These are phyloP conservation scores for Sarocladiaceae sp. DNA, from an alignment of 2,329 filamentous ascomycete genomes.

Conservation along the genomic window DNA sequence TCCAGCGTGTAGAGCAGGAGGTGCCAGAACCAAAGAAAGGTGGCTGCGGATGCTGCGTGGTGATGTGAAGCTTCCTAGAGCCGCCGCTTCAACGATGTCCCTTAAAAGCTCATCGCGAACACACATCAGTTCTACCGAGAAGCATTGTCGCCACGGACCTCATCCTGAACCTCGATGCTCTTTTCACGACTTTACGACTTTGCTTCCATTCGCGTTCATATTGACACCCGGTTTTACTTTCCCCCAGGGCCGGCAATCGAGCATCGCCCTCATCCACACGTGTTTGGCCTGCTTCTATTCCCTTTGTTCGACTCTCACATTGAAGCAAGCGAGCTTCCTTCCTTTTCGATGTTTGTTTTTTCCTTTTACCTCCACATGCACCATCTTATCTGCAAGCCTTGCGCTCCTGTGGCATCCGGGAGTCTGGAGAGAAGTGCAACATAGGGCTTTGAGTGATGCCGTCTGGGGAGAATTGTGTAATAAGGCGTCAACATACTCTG, in stretches of 20 bases:
- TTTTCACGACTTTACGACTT: conserved; percentile 11
- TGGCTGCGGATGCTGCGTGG: conserved; percentile 44
- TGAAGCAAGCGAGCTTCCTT: conserved; percentile 9
- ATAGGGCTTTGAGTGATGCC: no score
- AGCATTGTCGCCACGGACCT: no score
- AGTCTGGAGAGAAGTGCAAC: no score
- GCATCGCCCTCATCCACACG: background rate
- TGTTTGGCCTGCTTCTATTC: conserved; percentile 5
- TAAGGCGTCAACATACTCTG: background rate
- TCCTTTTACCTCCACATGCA: background rate
- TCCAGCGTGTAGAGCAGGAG: conserved; percentile 14
- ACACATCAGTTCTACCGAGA: no score
- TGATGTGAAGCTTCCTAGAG: conserved; percentile 34
- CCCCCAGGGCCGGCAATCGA: background rate
- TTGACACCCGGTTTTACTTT: no score
- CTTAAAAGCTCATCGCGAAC: background rate
- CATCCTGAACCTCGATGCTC: background rate
- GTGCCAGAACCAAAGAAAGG: conserved; percentile 32
- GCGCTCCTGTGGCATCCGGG: no score
- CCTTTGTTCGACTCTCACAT: conserved; percentile 1
- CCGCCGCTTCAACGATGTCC: background rate
- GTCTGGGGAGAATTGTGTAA: background rate
- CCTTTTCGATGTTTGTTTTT: background rate
- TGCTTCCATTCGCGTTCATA: no score
- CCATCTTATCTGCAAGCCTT: no score